Evolutionary conservation across 2,329 filamentous ascomycete genomes (phyloP).

Genomic region (Orbilia javanica): DNA sequence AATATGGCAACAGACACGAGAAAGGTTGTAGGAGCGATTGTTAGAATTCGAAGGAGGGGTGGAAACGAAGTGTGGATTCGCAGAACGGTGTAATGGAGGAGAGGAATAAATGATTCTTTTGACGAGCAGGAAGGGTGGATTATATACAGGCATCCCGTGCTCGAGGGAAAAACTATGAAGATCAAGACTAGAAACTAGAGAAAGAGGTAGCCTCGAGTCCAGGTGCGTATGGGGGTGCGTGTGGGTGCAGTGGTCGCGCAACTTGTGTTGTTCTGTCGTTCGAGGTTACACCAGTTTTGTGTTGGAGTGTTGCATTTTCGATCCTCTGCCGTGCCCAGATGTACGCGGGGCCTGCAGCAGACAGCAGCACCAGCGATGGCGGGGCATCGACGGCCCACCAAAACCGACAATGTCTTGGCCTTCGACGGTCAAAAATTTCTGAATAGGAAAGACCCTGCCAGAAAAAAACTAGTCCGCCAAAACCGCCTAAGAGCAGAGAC

Average conservation of each 20-base stretch:
- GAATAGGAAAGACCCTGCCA: constrained; percentile 52
- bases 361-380: neutral
- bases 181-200: too few relatives aligned
- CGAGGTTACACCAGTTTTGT: constrained; percentile 31
- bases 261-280: neutral
- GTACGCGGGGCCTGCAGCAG: neutral
- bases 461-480: constrained; percentile 46
- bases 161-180: too few relatives aligned
- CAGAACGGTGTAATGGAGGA: too few relatives aligned
- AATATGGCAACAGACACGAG: too few relatives aligned
- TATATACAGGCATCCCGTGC: too few relatives aligned
- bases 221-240: too few relatives aligned
- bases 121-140: too few relatives aligned
- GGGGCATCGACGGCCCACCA: constrained; percentile 27
- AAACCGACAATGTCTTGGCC: constrained; percentile 40
- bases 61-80: too few relatives aligned
- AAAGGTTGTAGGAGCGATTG: too few relatives aligned
- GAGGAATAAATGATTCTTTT: too few relatives aligned
- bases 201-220: too few relatives aligned
- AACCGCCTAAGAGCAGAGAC: constrained; percentile 4
- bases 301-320: constrained; percentile 33
- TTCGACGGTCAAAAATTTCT: constrained; percentile 37
- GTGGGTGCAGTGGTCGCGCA: neutral
- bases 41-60: too few relatives aligned
- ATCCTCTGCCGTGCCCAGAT: neutral